phyloP scores from a whole-genome alignment of 1,139 yeast species.

The Ogataea hybrid region DNA sequence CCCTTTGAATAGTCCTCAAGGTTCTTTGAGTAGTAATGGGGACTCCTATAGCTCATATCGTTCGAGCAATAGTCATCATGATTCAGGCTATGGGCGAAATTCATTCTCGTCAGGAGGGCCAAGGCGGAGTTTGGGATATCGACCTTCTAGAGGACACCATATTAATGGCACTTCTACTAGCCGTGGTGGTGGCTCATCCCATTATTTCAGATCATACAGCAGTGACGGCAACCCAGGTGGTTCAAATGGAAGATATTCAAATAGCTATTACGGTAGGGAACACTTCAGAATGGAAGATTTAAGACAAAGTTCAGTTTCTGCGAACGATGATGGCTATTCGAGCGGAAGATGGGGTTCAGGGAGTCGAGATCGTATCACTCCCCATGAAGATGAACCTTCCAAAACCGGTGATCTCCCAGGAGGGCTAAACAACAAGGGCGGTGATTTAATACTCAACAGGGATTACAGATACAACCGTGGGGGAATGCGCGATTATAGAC shows the following conservation, averaged over 20 bases:
- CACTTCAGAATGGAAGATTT: conserved; percentile 15
- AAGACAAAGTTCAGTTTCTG: conserved; percentile 7
- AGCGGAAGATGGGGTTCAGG: conserved; percentile 9
- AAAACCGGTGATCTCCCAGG: conserved; percentile 20
- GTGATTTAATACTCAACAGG: conserved; percentile 18
- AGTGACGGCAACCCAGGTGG: conserved; percentile 12
- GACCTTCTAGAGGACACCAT: conserved; percentile 18
- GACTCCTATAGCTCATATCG: conserved; percentile 15
- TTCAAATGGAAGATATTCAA: conserved; percentile 11
- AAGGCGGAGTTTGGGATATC: conserved; percentile 16
- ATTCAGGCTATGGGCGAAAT: conserved; percentile 13
- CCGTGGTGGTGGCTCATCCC: conserved; percentile 5
- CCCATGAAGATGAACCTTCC: conserved; percentile 15
- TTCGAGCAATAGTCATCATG: conserved; percentile 13
- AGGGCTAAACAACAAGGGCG: conserved; percentile 20
- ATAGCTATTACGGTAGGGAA: conserved; percentile 17
- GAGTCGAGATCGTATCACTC: conserved; percentile 11
- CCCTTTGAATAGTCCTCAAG: neutral
- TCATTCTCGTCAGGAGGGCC: conserved; percentile 12
- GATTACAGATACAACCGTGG: conserved; percentile 16
- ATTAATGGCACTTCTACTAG: conserved; percentile 6
- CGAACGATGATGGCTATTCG: conserved; percentile 9
- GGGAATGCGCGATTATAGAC: conserved; percentile 16
- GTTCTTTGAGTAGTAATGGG: conserved; percentile 1
- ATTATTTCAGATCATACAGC: conserved; percentile 18